Evolutionary conservation across 257 asterid genomes (phyloP).

Genomic region (Perilla frutescens): DNA sequence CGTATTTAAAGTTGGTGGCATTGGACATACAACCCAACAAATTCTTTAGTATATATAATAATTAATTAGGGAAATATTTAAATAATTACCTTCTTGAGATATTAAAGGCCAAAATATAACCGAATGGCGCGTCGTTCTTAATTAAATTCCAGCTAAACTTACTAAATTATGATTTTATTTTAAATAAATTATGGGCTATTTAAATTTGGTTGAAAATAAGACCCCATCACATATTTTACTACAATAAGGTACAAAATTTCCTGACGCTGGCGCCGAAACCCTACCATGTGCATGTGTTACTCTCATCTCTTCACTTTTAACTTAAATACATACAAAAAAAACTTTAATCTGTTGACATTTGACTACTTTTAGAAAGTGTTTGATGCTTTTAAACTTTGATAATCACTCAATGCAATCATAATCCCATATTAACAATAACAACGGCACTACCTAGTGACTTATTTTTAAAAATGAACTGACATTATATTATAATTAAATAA

Average conservation of each 20-base stretch:
- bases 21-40: too few species aligned
- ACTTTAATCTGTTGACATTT: slow-evolving; percentile 25
- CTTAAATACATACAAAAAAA: slow-evolving; percentile 15
- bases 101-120: not conserved
- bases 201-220: too few species aligned
- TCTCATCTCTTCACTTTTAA: slow-evolving; percentile 22
- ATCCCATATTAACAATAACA: not conserved
- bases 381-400: slow-evolving; percentile 6
- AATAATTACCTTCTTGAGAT: not conserved
- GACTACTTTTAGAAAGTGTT: slow-evolving; percentile 23
- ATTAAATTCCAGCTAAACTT: not conserved
- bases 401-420: not conserved
- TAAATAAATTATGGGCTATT: too few species aligned
- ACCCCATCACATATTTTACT: slow-evolving; percentile 3
- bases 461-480: not conserved
- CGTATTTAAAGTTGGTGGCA: too few species aligned
- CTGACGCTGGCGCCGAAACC: slow-evolving; percentile 37
- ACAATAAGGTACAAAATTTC: slow-evolving; percentile 30
- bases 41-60: too few species aligned
- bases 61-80: too few species aligned
- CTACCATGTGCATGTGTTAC: slow-evolving; percentile 46
- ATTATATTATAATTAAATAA: not conserved
- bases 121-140: slow-evolving; percentile 19
- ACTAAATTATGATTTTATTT: not conserved
- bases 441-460: not conserved